phyloP scores from a whole-genome alignment of 2,329 filamentous ascomycete genomes.

The Botryotinia calthae region DNA sequence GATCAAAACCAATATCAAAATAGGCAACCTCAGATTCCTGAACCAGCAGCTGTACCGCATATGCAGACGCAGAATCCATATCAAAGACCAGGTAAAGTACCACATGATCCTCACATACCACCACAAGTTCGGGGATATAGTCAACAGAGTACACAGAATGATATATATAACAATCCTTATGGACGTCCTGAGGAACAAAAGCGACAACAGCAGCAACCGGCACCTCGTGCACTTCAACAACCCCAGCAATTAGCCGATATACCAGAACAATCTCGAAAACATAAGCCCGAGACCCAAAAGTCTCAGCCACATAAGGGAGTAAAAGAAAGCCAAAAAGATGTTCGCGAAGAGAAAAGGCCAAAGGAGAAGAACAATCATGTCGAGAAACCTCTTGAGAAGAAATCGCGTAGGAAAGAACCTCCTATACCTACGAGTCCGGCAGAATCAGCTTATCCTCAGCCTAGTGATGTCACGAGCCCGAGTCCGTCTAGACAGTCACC shows the following conservation, averaged over 20 bases:
- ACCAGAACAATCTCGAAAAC: not conserved
- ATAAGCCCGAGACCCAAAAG: not conserved
- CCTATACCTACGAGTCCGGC: not conserved
- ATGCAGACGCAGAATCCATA: not conserved
- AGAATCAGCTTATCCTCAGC: not conserved
- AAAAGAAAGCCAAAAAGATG: not conserved
- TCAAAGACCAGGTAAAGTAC: not conserved
- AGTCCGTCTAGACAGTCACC: not conserved
- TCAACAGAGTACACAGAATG: not conserved
- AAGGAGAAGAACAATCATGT: not conserved
- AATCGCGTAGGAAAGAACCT: not conserved
- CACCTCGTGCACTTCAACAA: not conserved
- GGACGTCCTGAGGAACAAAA: not conserved
- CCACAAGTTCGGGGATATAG: not conserved
- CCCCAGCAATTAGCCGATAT: not conserved
- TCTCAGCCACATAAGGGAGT: not conserved
- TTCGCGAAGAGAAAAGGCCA: not conserved
- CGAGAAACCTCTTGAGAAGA: not conserved
- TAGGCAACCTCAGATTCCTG: not conserved
- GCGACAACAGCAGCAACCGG: not conserved
- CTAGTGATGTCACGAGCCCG: not conserved
- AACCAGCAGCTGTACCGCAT: not conserved
- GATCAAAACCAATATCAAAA: not conserved
- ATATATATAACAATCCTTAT: not conserved
- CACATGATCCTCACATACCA: not conserved